A percentile compares a stretch with the other conserved stretches of the same genome.
Evolutionary conservation across 345 rosid genomes (phyloP).

Genomic region (Pistacia atlantica): DNA sequence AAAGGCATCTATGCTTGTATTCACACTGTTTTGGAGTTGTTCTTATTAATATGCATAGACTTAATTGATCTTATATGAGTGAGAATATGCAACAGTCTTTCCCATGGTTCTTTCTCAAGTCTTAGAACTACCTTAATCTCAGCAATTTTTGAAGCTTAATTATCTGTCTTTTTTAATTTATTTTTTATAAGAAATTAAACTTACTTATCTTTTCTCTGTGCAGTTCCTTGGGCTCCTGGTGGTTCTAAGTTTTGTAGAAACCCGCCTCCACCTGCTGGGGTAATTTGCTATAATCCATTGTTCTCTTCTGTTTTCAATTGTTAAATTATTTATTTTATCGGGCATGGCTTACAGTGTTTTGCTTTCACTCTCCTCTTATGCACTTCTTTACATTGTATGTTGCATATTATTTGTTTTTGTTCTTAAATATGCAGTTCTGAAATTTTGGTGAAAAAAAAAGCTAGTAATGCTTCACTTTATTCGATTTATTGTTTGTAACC

Average conservation of each 20-base stretch:
- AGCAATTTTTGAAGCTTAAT: constrained; percentile 10
- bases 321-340: neutral
- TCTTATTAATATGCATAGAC: neutral
- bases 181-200: too few species aligned
- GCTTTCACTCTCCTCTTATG: neutral
- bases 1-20: neutral
- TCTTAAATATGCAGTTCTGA: neutral
- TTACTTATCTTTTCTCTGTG: constrained; percentile 25
- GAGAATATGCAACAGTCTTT: neutral
- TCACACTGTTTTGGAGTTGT: neutral
- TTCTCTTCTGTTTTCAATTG: neutral
- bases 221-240: constrained; percentile 99
- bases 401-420: neutral
- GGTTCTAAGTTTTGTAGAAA: constrained; percentile 92
- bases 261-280: constrained; percentile 96
- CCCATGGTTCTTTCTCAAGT: neutral
- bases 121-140: neutral
- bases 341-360: neutral
- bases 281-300: constrained; percentile 30
- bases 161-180: neutral
- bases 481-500: constrained; percentile 3
- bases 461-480: neutral
- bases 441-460: neutral
- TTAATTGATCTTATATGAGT: neutral
- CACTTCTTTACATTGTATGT: neutral